Conservation (phyloP, 805 yeast species). For the Candida xiaguanensis region DNA sequence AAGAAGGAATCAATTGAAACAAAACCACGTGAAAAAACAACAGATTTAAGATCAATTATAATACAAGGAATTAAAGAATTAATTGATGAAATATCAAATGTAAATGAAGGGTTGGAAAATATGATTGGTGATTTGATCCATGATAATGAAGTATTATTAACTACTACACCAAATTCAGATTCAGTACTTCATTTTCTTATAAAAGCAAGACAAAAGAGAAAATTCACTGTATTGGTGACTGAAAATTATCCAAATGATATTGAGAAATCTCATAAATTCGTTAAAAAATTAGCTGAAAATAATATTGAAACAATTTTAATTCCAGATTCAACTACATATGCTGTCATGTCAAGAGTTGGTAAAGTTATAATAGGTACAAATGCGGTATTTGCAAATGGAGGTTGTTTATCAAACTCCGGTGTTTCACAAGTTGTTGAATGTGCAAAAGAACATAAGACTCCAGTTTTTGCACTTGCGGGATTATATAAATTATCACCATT, state of each 20-base stretch:
- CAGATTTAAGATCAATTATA: constrained; percentile 77
- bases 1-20: constrained; percentile 20
- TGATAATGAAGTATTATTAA: constrained; percentile 77
- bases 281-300: constrained; percentile 72
- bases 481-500: constrained; percentile 88
- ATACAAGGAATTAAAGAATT: constrained; percentile 91
- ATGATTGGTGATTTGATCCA: constrained; percentile 93
- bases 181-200: constrained; percentile 85
- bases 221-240: constrained; percentile 86
- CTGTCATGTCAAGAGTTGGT: constrained; percentile 96
- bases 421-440: constrained; percentile 92
- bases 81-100: constrained; percentile 84
- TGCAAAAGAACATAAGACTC: constrained; percentile 93
- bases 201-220: constrained; percentile 84
- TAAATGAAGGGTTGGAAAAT: constrained; percentile 85
- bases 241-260: constrained; percentile 90
- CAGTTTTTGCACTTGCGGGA: constrained; percentile 94
- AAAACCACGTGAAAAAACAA: constrained; percentile 39
- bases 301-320: constrained; percentile 87
- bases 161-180: constrained; percentile 93
- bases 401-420: constrained; percentile 85
- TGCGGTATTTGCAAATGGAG: constrained; percentile 94
- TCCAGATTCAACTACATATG: constrained; percentile 90
- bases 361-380: constrained; percentile 92
- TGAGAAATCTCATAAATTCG: constrained; percentile 73